phyloP scores from a whole-genome alignment of 164 flowering plant species.

The Liquidambar formosana region DNA sequence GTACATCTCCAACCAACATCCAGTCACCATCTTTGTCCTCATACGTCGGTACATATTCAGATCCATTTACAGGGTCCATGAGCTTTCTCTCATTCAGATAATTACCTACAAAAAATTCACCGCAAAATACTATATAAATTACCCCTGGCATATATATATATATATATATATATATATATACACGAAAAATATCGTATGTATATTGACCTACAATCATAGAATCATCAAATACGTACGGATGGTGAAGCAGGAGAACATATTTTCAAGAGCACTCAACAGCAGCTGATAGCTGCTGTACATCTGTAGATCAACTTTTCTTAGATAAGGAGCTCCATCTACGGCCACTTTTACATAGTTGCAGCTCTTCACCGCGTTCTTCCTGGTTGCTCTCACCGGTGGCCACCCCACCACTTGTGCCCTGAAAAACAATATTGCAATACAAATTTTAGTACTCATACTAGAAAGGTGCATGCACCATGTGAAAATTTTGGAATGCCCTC shows the following conservation, averaged over 20 bases:
- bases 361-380: conserved; percentile 24
- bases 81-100: conserved; percentile 21
- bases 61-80: conserved; percentile 25
- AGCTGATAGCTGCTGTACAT: conserved; percentile 26
- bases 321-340: conserved; percentile 36
- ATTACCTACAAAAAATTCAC: no score
- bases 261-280: conserved; percentile 24
- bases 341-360: conserved; percentile 36
- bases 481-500: no score
- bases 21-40: conserved; percentile 38
- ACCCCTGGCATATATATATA: no score
- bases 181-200: no score
- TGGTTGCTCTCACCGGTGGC: conserved; percentile 35
- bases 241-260: conserved; percentile 27
- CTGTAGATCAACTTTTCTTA: conserved; percentile 36
- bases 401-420: conserved; percentile 36
- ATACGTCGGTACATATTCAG: conserved; percentile 31
- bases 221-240: conserved; percentile 14
- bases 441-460: not conserved
- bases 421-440: not conserved
- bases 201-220: no score
- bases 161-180: no score
- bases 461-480: no score
- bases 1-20: conserved; percentile 40
- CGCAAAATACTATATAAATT: no score